Conservation (phyloP, 2,329 filamentous ascomycete species). For the Alternaria rosae region DNA sequence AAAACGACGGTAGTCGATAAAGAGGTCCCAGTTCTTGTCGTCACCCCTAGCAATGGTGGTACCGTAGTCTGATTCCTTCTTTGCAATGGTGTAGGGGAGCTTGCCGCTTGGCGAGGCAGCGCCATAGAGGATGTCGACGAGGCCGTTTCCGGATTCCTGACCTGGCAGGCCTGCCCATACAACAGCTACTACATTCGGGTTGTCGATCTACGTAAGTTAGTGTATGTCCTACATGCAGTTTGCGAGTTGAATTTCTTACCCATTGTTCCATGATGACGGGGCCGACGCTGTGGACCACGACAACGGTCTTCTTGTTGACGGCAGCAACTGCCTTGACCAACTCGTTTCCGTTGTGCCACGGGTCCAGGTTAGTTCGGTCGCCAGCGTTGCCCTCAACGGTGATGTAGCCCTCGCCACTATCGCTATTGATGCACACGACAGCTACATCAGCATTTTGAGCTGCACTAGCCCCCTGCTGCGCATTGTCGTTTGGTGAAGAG, state of each 20-base stretch:
- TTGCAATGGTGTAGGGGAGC: constrained; percentile 61
- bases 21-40: constrained; percentile 51
- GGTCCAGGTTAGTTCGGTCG: constrained; percentile 58
- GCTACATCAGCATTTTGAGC: constrained; percentile 48
- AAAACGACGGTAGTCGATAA: constrained; percentile 57
- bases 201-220: constrained; percentile 28
- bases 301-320: constrained; percentile 49
- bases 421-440: constrained; percentile 59
- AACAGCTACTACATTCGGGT: constrained; percentile 49
- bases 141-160: constrained; percentile 53
- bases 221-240: background rate
- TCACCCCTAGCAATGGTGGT: constrained; percentile 28
- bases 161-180: constrained; percentile 52
- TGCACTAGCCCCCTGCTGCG: constrained; percentile 47
- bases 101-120: constrained; percentile 59
- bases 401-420: constrained; percentile 60
- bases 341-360: constrained; percentile 55
- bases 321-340: constrained; percentile 50
- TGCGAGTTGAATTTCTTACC: background rate
- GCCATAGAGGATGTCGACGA: constrained; percentile 58
- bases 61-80: constrained; percentile 43
- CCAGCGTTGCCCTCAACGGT: constrained; percentile 56
- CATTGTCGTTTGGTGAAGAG: constrained; percentile 50
- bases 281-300: constrained; percentile 50
- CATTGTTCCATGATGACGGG: constrained; percentile 48